Base-by-base conservation (phyloP, 306 rosid genomes). In the Trifolium subterraneum region DNA sequence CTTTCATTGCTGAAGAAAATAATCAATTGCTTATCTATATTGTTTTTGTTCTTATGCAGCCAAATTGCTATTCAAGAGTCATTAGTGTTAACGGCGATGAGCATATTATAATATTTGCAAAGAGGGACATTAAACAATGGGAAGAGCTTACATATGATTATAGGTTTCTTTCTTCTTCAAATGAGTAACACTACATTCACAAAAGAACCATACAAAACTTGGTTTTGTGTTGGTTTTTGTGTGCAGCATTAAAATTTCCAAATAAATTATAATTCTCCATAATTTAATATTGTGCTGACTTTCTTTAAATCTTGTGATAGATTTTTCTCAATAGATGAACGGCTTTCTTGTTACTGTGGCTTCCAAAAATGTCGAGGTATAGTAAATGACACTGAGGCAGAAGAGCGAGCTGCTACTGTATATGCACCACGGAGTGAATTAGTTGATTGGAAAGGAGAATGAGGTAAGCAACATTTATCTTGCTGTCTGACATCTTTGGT, bases 141-240 rank as follows among this genome's bases (percentile, higher is more conserved):
- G 97, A 95, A 83, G 99, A 95, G 81, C 97, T 95, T 52, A 95
- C 99, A 79, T 95, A 95, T 35, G 99, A 95, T 78, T 95, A 95
- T 56, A 95, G 99, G 99, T 92, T 54, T 61, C 75, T 58, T 77
- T 73, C 74, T 70, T 62, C 48, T 83, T 77, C 64, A 10, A 63
- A 15, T 61, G 48, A 63, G 63, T 75, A 15, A 29, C 39, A 35
- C 44, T 54, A 70, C 8, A 1, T 20, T 4, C 63, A 69, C 72
- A 47, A 74, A 73, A 79, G 10, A 51, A 39, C 60, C 67, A 62
- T 69, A 42, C 73, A 42, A 54, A 74, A 31, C 33, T 70, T 52
- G 20, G 29, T 70, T 63, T 75, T 80, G 44, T 80, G 39, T 52
- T 80, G 64, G 71, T 71, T 64, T 70, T 65, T 64, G 48, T 76